These are phyloP conservation scores for Coemansia sp. DNA, from an alignment of 192 early-diverging fungal species.

Conservation along the genomic window DNA sequence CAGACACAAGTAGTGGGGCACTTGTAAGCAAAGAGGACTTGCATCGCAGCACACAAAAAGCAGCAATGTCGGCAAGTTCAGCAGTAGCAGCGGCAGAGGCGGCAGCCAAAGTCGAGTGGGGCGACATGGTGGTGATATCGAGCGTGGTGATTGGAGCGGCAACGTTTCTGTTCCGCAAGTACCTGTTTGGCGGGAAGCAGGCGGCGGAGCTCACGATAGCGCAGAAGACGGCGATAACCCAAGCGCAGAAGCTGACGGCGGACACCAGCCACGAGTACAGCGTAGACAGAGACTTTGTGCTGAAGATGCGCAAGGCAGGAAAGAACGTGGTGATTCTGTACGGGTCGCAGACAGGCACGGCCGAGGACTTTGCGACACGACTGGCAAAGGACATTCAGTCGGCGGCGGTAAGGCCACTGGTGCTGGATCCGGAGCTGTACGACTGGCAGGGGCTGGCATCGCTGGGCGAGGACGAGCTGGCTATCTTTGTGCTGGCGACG, in stretches of 20 bases:
- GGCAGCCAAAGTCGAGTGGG: constrained; percentile 43
- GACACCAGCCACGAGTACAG: constrained; percentile 24
- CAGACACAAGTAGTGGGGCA: neutral
- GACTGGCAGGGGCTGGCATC: constrained; percentile 82
- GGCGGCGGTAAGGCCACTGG: constrained; percentile 71
- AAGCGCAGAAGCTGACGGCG: neutral
- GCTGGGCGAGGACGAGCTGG: constrained; percentile 64
- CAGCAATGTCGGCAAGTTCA: constrained; percentile 3
- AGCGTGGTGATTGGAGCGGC: constrained; percentile 48
- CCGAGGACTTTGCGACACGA: constrained; percentile 95
- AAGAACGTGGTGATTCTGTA: constrained; percentile 88
- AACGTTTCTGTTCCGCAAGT: constrained; percentile 53
- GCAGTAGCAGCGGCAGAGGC: constrained; percentile 9
- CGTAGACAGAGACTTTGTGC: constrained; percentile 47
- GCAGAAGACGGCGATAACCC: constrained; percentile 24
- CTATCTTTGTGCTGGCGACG: constrained; percentile 94
- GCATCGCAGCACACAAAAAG: constrained; percentile 9
- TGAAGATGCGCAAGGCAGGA: constrained; percentile 57
- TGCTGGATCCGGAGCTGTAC: constrained; percentile 88
- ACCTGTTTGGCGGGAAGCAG: constrained; percentile 36
- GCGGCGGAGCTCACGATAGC: constrained; percentile 28
- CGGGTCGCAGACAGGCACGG: constrained; percentile 98
- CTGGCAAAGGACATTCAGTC: constrained; percentile 76
- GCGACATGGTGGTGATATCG: constrained; percentile 53
- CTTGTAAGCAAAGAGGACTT: neutral